Evolutionary conservation across 2,329 filamentous ascomycete genomes (phyloP).

Genomic region (Epichloe amarillans): DNA sequence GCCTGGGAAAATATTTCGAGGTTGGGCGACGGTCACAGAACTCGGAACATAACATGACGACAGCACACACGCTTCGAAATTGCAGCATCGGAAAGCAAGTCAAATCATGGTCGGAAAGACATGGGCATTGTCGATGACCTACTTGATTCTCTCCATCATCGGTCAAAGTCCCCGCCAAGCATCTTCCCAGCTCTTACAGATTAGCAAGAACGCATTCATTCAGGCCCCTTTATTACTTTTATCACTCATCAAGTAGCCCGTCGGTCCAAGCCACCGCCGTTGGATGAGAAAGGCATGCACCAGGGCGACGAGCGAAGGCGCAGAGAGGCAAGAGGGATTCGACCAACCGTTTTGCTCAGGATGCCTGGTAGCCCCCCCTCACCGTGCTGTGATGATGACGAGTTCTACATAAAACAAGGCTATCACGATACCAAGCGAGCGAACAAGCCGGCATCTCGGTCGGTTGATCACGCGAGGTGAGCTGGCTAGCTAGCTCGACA

Average conservation of each 20-base stretch:
- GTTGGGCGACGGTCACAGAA: not conserved
- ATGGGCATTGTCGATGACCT: not conserved
- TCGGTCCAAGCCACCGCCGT: not conserved
- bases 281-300: not conserved
- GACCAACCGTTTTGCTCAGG: not conserved
- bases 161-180: conserved; percentile 1
- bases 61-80: not conserved
- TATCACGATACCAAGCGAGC: not conserved
- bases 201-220: not conserved
- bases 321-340: no score
- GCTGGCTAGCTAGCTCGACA: not conserved
- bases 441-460: not conserved
- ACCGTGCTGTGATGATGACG: not conserved
- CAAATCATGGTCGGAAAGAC: not conserved
- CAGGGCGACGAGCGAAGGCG: no score
- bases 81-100: not conserved
- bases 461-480: not conserved
- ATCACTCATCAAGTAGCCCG: not conserved
- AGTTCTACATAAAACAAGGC: not conserved
- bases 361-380: not conserved
- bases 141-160: not conserved
- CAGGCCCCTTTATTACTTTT: no score
- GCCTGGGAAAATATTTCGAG: not conserved
- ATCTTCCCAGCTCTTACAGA: not conserved
- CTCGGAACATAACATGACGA: not conserved